These are phyloP conservation scores for Chalaropsis ovoidea DNA, from an alignment of 2,329 filamentous ascomycete genomes.

Conservation along the genomic window DNA sequence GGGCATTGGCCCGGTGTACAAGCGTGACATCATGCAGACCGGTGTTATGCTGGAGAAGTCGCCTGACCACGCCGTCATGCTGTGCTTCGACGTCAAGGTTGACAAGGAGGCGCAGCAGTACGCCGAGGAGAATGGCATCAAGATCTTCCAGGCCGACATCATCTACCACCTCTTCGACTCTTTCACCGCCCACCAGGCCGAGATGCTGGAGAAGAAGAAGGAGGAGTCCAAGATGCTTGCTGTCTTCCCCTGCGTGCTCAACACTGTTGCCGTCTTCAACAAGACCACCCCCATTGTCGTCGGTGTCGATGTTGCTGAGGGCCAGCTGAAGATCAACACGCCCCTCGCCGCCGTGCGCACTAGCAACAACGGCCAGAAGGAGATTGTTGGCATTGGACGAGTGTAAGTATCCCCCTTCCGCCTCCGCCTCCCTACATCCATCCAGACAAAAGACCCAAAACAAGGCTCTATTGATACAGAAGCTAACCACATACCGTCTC, in stretches of 20 bases:
- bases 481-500: slow-evolving; percentile 29
- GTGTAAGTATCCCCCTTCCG: slow-evolving; percentile 56
- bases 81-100: slow-evolving; percentile 98
- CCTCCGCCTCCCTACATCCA: not conserved
- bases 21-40: slow-evolving; percentile 92
- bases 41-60: slow-evolving; percentile 94
- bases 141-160: slow-evolving; percentile 97
- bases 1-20: slow-evolving; percentile 93
- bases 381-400: slow-evolving; percentile 76
- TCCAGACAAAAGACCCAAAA: not conserved
- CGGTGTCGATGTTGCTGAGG: slow-evolving; percentile 90
- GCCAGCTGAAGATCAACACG: slow-evolving; percentile 74
- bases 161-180: slow-evolving; percentile 98
- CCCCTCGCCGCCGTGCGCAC: slow-evolving; percentile 79
- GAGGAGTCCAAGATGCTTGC: slow-evolving; percentile 91
- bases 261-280: slow-evolving; percentile 90
- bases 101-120: slow-evolving; percentile 91
- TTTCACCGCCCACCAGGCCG: slow-evolving; percentile 89
- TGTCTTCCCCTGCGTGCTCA: slow-evolving; percentile 91
- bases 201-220: slow-evolving; percentile 81
- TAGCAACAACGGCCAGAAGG: slow-evolving; percentile 72
- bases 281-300: slow-evolving; percentile 93
- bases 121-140: slow-evolving; percentile 87
- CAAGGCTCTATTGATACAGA: not conserved
- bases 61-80: slow-evolving; percentile 95